These are phyloP conservation scores for Tylopilus sp. DNA, from an alignment of 768 basidiomycete species.

Conservation along the genomic window DNA sequence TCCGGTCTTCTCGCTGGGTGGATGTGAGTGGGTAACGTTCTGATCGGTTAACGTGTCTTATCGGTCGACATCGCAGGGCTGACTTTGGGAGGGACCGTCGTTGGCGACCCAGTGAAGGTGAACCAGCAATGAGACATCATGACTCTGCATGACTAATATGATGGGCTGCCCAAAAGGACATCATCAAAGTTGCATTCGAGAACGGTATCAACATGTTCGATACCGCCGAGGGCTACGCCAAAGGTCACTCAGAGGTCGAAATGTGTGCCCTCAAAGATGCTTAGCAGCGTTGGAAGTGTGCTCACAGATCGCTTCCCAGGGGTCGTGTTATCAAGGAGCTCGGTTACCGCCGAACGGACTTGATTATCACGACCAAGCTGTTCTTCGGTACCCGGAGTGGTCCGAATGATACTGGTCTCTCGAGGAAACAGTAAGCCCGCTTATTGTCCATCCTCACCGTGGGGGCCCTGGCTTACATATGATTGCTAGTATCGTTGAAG, in stretches of 20 bases:
- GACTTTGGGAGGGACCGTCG: constrained; percentile 45
- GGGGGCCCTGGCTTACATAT: not conserved
- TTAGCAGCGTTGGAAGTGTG: not conserved
- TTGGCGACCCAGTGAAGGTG: constrained; percentile 53
- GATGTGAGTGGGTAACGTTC: constrained; percentile 32
- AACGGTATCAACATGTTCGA: constrained; percentile 51
- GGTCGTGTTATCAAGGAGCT: constrained; percentile 56
- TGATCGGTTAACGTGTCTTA: not conserved
- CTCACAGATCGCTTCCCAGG: constrained; percentile 17
- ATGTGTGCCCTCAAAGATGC: constrained; percentile 32
- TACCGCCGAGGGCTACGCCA: constrained; percentile 43
- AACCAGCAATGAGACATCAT: not conserved
- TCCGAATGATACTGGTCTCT: constrained; percentile 40
- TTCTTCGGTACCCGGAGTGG: constrained; percentile 53
- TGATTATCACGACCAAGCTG: constrained; percentile 55
- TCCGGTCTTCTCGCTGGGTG: constrained; percentile 50
- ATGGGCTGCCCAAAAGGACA: constrained; percentile 34
- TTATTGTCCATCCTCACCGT: not conserved
- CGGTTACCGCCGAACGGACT: constrained; percentile 45
- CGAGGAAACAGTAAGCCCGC: constrained; percentile 28
- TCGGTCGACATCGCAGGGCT: constrained; percentile 31
- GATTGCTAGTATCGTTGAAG: constrained; percentile 50
- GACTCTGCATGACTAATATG: not conserved
- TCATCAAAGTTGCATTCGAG: constrained; percentile 53
- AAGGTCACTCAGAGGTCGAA: constrained; percentile 51